These are phyloP conservation scores for Terana coerulea DNA, from an alignment of 768 basidiomycete genomes.

Conservation along the genomic window DNA sequence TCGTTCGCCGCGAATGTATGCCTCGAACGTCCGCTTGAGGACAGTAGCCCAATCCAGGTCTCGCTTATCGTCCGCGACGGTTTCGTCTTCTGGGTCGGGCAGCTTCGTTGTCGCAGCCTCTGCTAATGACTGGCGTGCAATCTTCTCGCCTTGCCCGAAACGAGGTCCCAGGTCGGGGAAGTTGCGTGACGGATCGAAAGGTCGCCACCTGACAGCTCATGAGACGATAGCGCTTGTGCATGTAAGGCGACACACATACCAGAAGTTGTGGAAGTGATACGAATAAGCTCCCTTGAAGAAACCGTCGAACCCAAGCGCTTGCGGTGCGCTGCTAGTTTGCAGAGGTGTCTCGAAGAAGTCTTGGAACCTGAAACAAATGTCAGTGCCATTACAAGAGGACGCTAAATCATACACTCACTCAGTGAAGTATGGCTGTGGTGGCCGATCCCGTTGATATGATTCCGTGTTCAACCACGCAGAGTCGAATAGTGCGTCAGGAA, in stretches of 20 bases:
- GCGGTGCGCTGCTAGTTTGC: conserved; percentile 73
- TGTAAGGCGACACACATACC: conserved; percentile 43
- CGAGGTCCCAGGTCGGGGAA: conserved; percentile 89
- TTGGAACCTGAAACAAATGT: conserved; percentile 53
- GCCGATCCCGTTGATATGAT: conserved; percentile 85
- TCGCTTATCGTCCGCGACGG: conserved; percentile 60
- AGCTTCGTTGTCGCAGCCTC: conserved; percentile 27
- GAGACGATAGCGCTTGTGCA: background rate
- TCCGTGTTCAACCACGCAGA: conserved; percentile 97
- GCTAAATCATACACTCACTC: conserved; percentile 20
- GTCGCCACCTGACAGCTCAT: conserved; percentile 73
- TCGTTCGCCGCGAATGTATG: conserved; percentile 83
- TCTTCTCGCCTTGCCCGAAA: conserved; percentile 73
- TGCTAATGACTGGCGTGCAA: conserved; percentile 45
- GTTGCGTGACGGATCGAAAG: conserved; percentile 90
- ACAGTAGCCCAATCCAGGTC: conserved; percentile 93
- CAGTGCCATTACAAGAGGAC: background rate
- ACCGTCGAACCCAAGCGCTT: conserved; percentile 86
- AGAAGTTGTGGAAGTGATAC: conserved; percentile 95
- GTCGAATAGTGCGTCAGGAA: conserved; percentile 96
- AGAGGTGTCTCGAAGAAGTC: conserved; percentile 86
- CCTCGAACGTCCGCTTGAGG: conserved; percentile 92
- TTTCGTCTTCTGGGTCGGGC: conserved; percentile 38
- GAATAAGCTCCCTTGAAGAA: conserved; percentile 96
- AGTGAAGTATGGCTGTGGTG: conserved; percentile 91